A percentile compares a stretch with the other conserved stretches of the same genome.
These are phyloP conservation scores for Ochromonas danica DNA, from an alignment of 108 stramenopile genomes.

Conservation along the genomic window DNA sequence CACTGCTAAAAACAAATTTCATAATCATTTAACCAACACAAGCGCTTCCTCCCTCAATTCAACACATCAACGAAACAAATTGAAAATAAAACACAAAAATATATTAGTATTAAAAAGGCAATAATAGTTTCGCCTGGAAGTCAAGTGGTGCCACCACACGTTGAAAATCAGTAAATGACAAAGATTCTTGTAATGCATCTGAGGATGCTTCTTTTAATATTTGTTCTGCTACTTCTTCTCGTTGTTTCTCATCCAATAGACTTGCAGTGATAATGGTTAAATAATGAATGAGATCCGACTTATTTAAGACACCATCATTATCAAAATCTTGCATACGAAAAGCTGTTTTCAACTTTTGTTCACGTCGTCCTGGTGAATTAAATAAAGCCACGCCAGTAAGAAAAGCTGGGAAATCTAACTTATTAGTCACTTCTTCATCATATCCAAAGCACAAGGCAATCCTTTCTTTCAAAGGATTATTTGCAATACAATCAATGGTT, in stretches of 20 bases:
- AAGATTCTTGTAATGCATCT: conserved; percentile 8
- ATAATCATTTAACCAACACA: too few species aligned
- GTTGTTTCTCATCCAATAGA: background rate
- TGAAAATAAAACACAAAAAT: background rate
- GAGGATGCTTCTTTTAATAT: conserved; percentile 1
- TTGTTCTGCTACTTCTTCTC: background rate
- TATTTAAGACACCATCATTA: conserved; percentile 10
- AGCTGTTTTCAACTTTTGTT: conserved; percentile 26
- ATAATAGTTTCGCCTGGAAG: conserved; percentile 12
- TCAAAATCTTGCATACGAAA: conserved; percentile 31
- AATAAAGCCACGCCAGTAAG: conserved; percentile 18
- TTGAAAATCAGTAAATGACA: conserved; percentile 28
- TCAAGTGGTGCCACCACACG: conserved; percentile 28
- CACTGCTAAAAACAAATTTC: too few species aligned
- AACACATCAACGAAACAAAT: background rate
- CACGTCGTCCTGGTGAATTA: conserved; percentile 4
- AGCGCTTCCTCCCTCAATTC: too few species aligned
- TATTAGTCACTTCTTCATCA: background rate
- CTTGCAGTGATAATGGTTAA: background rate
- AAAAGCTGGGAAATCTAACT: conserved; percentile 19
- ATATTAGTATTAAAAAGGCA: background rate
- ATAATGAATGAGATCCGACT: conserved; percentile 5
- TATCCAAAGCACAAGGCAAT: conserved; percentile 20
- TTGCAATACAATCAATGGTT: background rate
- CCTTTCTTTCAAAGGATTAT: conserved; percentile 28